A percentile compares a stretch with the other conserved stretches of the same genome.
Evolutionary conservation across 352 stramenopile genomes (phyloP).

Genomic region (Blastocystis sp.): DNA sequence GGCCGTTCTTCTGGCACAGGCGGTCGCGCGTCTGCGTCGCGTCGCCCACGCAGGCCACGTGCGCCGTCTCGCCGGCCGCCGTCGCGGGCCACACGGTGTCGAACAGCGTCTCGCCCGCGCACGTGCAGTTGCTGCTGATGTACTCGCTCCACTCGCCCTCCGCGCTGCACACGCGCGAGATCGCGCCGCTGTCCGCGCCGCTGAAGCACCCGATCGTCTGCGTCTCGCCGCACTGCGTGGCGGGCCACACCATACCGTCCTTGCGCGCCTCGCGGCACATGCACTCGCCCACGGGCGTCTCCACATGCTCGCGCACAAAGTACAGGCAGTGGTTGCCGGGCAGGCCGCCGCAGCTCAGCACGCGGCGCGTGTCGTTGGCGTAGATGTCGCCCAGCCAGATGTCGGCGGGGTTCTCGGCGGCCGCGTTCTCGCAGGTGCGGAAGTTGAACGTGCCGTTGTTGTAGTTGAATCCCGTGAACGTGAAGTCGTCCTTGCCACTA

Average conservation of each 20-base stretch:
- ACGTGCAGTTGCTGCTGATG: constrained; percentile 44
- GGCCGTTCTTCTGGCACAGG: constrained; percentile 22
- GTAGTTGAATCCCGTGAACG: constrained; percentile 38
- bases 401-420: neutral
- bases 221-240: constrained; percentile 30
- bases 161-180: constrained; percentile 11
- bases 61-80: neutral
- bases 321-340: constrained; percentile 45
- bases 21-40: constrained; percentile 15
- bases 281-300: neutral
- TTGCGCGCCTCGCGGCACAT: constrained; percentile 14
- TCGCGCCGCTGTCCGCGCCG: neutral
- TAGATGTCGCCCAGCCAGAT: constrained; percentile 39
- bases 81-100: constrained; percentile 42
- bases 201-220: constrained; percentile 24
- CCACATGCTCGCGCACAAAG: constrained; percentile 34
- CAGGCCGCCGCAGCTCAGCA: constrained; percentile 46
- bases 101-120: neutral
- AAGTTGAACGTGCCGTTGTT: constrained; percentile 32
- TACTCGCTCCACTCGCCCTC: constrained; percentile 47
- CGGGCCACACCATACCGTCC: constrained; percentile 23
- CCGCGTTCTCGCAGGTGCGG: constrained; percentile 1
- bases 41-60: constrained; percentile 11
- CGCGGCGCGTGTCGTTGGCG: constrained; percentile 6
- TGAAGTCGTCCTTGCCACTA: constrained; percentile 48